phyloP scores from a whole-genome alignment of 352 stramenopile species.

The Thalassiosira livingstoniorum region DNA sequence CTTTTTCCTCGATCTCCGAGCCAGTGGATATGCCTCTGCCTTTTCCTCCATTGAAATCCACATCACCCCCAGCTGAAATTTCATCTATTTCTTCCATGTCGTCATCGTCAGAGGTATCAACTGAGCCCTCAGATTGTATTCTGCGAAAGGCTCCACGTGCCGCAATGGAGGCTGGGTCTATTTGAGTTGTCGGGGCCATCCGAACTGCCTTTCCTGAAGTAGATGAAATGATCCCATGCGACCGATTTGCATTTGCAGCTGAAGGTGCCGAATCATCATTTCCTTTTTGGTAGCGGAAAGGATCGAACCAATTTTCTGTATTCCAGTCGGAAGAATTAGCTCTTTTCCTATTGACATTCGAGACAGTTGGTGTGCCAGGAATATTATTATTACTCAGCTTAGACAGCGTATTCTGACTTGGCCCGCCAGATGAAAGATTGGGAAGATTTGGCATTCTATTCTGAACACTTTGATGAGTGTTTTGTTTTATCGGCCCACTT shows the following conservation, averaged over 20 bases:
- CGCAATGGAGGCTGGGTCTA: background rate
- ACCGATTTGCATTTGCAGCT: background rate
- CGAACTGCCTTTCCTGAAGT: background rate
- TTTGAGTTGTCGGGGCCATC: background rate
- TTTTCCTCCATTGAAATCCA: background rate
- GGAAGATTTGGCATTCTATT: too few relatives aligned
- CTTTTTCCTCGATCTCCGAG: background rate
- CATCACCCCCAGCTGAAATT: background rate
- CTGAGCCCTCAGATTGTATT: conserved; percentile 40
- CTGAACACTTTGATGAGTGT: too few relatives aligned
- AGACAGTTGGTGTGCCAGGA: background rate
- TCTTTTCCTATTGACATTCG: background rate
- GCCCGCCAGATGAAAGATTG: too few relatives aligned
- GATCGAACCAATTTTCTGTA: too few relatives aligned
- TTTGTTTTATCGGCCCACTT: too few relatives aligned
- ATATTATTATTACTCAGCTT: too few relatives aligned
- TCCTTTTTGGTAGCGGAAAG: too few relatives aligned
- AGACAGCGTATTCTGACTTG: too few relatives aligned
- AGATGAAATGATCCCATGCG: background rate
- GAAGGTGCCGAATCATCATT: background rate
- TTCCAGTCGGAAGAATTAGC: background rate
- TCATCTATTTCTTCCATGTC: conserved; percentile 51
- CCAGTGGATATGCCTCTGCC: too few relatives aligned
- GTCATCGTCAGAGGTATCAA: conserved; percentile 41
- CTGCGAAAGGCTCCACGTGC: conserved; percentile 36